Evolutionary conservation across 108 stramenopile genomes (phyloP), one percentile per base, ranked within the genome.

Genomic region (Aureococcus anophagefferens): DNA sequence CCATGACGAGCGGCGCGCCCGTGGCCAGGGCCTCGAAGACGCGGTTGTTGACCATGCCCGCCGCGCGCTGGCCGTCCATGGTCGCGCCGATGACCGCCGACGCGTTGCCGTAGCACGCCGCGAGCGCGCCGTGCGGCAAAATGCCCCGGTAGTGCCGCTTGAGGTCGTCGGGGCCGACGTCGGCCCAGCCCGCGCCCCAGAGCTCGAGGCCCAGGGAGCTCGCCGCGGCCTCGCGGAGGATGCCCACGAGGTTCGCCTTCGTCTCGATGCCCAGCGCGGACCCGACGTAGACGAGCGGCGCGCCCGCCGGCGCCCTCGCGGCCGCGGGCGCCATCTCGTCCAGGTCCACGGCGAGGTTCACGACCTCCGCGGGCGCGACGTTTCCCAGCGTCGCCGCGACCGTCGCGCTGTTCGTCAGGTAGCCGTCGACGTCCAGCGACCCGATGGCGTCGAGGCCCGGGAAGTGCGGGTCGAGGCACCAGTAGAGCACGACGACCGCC

Each of bases 11-110:
- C 9, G 79, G 73, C 4, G 79, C 63, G 30, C 81, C 81, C 16
- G 76, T 72, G 30, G 81, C 71, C 17, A 81, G 65, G 4, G 67
- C 81, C 72, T 81, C 81, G 62, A 71, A 81, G 3, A 81, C 74
- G 25, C 81, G 76, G 46, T 81, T 81, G 62, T 81, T 81, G 62
- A 81, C 73, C 81, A 80, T 81, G 72, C 77, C 79, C 34, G 33
- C 37, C 40, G 68, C 66, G n/a, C 79, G 73, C 79, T 81, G 81
- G 64, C 67, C 73, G 21, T 79, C 75, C 64, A 77, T 77, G 17
- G 81, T 81, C 18, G 68, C 74, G 3, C 75, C 81, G 44, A 81
- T 18, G 34, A 81, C 81, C 7, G 72, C 79, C 5, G 73, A 30
- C 33, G 81, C 79, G 4, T 9, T 46, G 44, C 72, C 76, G 68